Evolutionary conservation across 2,329 filamentous ascomycete genomes (phyloP), one percentile per base, ranked within the genome.

Genomic region (Allantophomopsis cytisporea): DNA sequence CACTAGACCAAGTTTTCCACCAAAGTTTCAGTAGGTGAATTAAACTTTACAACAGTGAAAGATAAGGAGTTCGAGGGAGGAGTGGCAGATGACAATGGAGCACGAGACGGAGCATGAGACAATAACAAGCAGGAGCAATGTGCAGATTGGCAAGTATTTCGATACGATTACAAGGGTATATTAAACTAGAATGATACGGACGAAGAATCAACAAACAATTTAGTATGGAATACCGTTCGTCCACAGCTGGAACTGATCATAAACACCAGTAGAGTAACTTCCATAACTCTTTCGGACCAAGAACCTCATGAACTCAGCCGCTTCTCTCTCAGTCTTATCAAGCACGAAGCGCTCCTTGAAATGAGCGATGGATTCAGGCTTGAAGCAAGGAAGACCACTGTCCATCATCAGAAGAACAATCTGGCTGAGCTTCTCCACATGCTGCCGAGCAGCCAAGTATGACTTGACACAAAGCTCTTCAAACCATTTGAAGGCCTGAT

Each of bases 231-330:
- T 98, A 6, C 89, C 91, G 56, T 98, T 96, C 23, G 91, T 96
- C 62, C 95, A 65, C 53, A 95, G 66, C 67, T 99, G 91, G 69
- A 95, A 99, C 60, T 94, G 85, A 63, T 99, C 93, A 59, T 99
- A 99, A 36, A 89, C 82, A 48, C 85, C 87, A 1, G 91, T 99
- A 41, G 83, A 88, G 57, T 91, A 84, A 63, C 84, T 95, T 42
- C 80, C 75, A 54, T 91, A 84, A 57, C 88, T 95, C 71, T 83
- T 93, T 66, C 80, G 81, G 54, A 95, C 82, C 52, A 96, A 65
- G 40, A 83, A 84, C 49, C 80, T 76, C 77, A 98, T 94, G 52
- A 91, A 94, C 44, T 94, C 87, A 1, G 89, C 91, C 0, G 93
- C 91, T 61, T 98, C 91, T 36, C 86, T 72, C 61, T 98, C 91